These are phyloP conservation scores for Furcasterigmium sp. DNA, from an alignment of 2,329 filamentous ascomycete genomes.

Conservation along the genomic window DNA sequence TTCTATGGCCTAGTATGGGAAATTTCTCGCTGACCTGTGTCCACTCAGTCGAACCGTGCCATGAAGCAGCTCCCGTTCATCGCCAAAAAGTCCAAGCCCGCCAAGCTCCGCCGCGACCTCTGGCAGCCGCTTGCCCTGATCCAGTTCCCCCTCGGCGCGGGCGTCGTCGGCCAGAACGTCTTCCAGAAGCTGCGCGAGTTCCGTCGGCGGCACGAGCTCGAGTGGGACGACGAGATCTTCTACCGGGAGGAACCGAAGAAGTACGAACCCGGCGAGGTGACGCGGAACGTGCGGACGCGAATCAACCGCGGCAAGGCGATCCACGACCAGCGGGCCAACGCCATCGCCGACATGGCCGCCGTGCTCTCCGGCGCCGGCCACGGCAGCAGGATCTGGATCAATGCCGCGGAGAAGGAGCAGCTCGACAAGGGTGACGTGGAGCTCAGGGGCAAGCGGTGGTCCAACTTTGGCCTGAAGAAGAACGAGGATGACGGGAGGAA, in stretches of 20 bases:
- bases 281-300: slow-evolving; percentile 27
- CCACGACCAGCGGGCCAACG: slow-evolving; percentile 56
- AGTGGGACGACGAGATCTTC: slow-evolving; percentile 48
- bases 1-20: not conserved
- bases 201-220: slow-evolving; percentile 55
- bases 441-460: slow-evolving; percentile 2
- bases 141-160: slow-evolving; percentile 47
- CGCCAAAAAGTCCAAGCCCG: slow-evolving; percentile 61
- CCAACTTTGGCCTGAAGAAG: slow-evolving; percentile 3
- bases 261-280: slow-evolving; percentile 11
- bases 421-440: slow-evolving; percentile 5
- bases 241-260: slow-evolving; percentile 21
- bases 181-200: slow-evolving; percentile 63
- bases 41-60: slow-evolving; percentile 33
- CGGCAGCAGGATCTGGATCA: slow-evolving; percentile 41
- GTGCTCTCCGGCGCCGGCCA: slow-evolving; percentile 46
- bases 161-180: slow-evolving; percentile 50
- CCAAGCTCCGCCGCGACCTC: slow-evolving; percentile 61
- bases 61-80: slow-evolving; percentile 58
- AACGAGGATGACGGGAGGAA: slow-evolving; percentile 7
- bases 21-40: not conserved
- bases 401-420: slow-evolving; percentile 7
- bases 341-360: slow-evolving; percentile 58
- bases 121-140: slow-evolving; percentile 59
- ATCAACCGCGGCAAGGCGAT: slow-evolving; percentile 45